These are phyloP conservation scores for Venustampulla echinocandica DNA, from an alignment of 495 filamentous ascomycete genomes.

Conservation along the genomic window DNA sequence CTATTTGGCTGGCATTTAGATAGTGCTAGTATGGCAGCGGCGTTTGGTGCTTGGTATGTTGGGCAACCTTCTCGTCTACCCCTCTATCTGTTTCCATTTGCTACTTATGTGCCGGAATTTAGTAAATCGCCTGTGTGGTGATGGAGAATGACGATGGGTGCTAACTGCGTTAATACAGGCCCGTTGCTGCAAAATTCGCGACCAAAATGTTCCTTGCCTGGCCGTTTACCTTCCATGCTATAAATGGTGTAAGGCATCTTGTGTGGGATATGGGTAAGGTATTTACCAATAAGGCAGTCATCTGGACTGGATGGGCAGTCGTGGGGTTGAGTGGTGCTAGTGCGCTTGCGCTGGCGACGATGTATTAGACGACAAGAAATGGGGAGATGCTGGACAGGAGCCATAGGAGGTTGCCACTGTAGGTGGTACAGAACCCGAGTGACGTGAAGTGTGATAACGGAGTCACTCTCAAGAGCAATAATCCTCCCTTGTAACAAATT, in stretches of 20 bases:
- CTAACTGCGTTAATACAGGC: slow-evolving; percentile 29
- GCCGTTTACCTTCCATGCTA: slow-evolving; percentile 78
- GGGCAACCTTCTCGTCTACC: too few species aligned
- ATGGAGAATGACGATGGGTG: neutral
- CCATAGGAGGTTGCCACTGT: too few species aligned
- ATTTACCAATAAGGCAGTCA: slow-evolving; percentile 62
- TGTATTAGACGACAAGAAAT: too few species aligned
- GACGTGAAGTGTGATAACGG: too few species aligned
- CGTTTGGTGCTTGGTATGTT: slow-evolving; percentile 50
- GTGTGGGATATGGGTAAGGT: slow-evolving; percentile 68
- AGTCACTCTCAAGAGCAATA: too few species aligned
- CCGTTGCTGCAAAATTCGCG: slow-evolving; percentile 56
- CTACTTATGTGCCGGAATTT: neutral
- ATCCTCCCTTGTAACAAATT: too few species aligned
- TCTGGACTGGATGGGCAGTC: slow-evolving; percentile 65
- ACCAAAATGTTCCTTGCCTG: slow-evolving; percentile 66
- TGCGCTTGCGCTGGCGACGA: slow-evolving; percentile 55
- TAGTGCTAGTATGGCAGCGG: slow-evolving; percentile 65
- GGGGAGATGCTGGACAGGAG: too few species aligned
- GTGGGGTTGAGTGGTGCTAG: slow-evolving; percentile 58
- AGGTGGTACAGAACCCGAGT: too few species aligned
- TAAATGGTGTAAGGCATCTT: slow-evolving; percentile 89
- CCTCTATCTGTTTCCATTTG: neutral
- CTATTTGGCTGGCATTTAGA: slow-evolving; percentile 79
- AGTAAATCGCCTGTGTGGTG: neutral